Percentiles rank a stretch among this genome's conserved stretches.
These are phyloP conservation scores for Pythium guiyangense DNA, from an alignment of 352 stramenopile genomes.

Conservation along the genomic window DNA sequence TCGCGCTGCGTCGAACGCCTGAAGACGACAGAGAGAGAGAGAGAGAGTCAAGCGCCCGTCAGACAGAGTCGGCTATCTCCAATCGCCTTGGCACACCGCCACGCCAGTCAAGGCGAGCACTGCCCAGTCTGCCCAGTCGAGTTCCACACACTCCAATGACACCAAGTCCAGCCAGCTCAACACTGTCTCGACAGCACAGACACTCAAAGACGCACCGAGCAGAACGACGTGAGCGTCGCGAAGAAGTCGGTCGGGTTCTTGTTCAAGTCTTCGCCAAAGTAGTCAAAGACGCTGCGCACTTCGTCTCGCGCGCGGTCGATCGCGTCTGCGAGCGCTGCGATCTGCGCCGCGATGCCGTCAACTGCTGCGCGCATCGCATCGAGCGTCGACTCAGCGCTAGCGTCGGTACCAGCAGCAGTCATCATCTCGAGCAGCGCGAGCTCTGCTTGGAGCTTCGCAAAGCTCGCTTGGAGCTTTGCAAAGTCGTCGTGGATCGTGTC, in stretches of 20 bases:
- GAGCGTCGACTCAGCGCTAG: no score
- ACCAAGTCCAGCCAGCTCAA: background rate
- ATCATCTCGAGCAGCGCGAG: conserved; percentile 44
- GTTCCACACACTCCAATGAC: no score
- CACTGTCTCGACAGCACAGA: background rate
- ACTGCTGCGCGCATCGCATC: conserved; percentile 31
- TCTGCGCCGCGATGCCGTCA: conserved; percentile 35
- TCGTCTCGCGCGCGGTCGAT: conserved; percentile 45
- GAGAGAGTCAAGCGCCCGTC: no score
- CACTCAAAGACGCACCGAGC: conserved; percentile 23
- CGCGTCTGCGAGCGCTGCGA: conserved; percentile 30
- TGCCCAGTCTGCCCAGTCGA: no score
- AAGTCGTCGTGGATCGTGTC: conserved; percentile 67
- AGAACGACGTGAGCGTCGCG: conserved; percentile 80
- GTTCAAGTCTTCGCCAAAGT: conserved; percentile 81
- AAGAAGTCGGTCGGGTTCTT: conserved; percentile 76
- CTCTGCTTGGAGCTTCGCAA: conserved; percentile 42
- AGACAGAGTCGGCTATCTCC: no score
- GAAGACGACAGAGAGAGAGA: background rate
- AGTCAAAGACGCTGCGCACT: conserved; percentile 74
- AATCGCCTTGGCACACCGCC: no score
- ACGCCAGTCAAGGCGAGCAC: no score
- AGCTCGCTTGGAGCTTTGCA: conserved; percentile 41
- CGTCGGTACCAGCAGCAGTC: background rate
- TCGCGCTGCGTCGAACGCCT: conserved; percentile 62